Conservation (phyloP, 164 flowering plant genomes). For the Cinnamomum chago region DNA sequence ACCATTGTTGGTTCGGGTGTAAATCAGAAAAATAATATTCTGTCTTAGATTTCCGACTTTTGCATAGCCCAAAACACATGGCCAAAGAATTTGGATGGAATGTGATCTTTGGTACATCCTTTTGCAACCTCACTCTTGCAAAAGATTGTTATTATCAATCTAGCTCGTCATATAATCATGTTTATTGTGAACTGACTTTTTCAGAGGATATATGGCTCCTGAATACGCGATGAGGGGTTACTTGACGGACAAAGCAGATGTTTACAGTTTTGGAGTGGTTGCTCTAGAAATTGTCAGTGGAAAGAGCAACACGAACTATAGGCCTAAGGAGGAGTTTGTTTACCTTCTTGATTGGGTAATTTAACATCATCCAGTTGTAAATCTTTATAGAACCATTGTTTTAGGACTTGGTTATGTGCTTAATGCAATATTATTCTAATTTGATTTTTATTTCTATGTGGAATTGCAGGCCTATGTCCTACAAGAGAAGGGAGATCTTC, state of each 20-base stretch:
- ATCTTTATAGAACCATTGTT: neutral
- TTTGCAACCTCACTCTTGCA: neutral
- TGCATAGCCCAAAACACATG: neutral
- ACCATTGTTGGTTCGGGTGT: too few relatives aligned
- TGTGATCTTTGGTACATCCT: neutral
- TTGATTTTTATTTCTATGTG: neutral
- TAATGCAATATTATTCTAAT: neutral
- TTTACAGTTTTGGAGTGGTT: slow-evolving; percentile 42
- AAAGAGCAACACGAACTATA: slow-evolving; percentile 30
- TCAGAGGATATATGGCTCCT: slow-evolving; percentile 48
- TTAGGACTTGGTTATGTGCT: neutral
- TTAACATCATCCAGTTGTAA: neutral
- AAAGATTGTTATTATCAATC: neutral
- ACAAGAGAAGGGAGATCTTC: slow-evolving; percentile 17
- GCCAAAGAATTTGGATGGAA: neutral
- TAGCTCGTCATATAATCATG: neutral
- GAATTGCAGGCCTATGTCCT: slow-evolving; percentile 21
- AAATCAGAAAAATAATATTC: too few relatives aligned
- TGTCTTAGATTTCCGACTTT: neutral
- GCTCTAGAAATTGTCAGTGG: slow-evolving; percentile 45
- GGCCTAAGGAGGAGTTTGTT: slow-evolving; percentile 29
- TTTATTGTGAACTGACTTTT: slow-evolving; percentile 4
- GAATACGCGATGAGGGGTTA: slow-evolving; percentile 44
- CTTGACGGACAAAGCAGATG: slow-evolving; percentile 44
- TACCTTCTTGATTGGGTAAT: slow-evolving; percentile 45